Conservation (phyloP, 768 basidiomycete species). For the Clathrus columnatus region DNA sequence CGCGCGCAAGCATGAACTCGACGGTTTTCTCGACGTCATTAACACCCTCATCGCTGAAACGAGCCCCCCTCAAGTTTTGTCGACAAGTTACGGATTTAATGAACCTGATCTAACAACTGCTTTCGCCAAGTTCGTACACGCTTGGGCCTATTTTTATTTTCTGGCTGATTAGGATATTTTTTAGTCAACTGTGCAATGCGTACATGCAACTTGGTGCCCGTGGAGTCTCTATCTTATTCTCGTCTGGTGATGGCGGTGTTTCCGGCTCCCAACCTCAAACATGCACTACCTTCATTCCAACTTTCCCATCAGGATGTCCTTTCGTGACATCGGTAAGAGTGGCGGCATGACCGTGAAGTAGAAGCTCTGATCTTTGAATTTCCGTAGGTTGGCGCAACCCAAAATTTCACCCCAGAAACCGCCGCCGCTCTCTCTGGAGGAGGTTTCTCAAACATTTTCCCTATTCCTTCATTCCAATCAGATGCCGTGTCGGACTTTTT, state of each 20-base stretch:
- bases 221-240: conserved; percentile 15
- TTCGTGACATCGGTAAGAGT: conserved; percentile 10
- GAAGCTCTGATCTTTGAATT: background rate
- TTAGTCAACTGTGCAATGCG: conserved; percentile 21
- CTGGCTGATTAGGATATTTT: background rate
- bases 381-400: conserved; percentile 14
- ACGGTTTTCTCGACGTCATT: conserved; percentile 21
- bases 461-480: conserved; percentile 14
- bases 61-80: conserved; percentile 12
- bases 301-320: conserved; percentile 16
- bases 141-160: background rate
- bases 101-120: conserved; percentile 16
- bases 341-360: too few species aligned
- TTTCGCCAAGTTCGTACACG: conserved; percentile 14
- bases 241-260: conserved; percentile 16
- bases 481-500: conserved; percentile 30
- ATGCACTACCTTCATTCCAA: conserved; percentile 15
- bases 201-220: conserved; percentile 20
- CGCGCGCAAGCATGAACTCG: conserved; percentile 14
- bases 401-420: conserved; percentile 10
- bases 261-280: conserved; percentile 11
- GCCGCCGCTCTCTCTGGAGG: conserved; percentile 14
- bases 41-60: conserved; percentile 13
- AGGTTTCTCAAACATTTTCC: conserved; percentile 15
- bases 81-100: conserved; percentile 22